phyloP scores from a whole-genome alignment of 2,329 filamentous ascomycete species.

The Trichoderma asperellum region DNA sequence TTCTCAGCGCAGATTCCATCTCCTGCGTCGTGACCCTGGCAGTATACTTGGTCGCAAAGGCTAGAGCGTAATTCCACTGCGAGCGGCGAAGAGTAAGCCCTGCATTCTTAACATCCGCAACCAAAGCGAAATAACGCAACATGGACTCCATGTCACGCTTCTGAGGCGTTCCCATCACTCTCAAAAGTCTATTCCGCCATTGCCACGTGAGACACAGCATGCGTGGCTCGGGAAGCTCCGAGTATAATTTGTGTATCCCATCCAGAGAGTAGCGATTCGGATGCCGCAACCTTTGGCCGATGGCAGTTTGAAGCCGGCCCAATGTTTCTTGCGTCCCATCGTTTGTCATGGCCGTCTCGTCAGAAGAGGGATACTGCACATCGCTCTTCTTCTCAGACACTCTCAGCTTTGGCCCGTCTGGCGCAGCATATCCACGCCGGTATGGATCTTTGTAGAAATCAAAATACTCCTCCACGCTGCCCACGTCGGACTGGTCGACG shows the following conservation, averaged over 20 bases:
- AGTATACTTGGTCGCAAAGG: slow-evolving; percentile 74
- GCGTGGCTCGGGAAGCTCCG: slow-evolving; percentile 55
- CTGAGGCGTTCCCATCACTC: slow-evolving; percentile 67
- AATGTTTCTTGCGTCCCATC: slow-evolving; percentile 45
- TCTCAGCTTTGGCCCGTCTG: slow-evolving; percentile 52
- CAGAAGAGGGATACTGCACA: slow-evolving; percentile 49
- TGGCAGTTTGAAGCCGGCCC: slow-evolving; percentile 46
- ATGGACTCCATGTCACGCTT: slow-evolving; percentile 64
- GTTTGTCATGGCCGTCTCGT: slow-evolving; percentile 45
- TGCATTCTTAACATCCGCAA: slow-evolving; percentile 81
- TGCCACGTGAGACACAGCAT: slow-evolving; percentile 54
- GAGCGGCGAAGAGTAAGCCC: slow-evolving; percentile 66
- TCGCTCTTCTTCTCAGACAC: slow-evolving; percentile 58
- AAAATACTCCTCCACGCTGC: slow-evolving; percentile 57
- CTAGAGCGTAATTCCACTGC: slow-evolving; percentile 85
- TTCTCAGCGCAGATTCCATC: slow-evolving; percentile 63
- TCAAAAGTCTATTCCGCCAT: slow-evolving; percentile 67
- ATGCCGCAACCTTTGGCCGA: slow-evolving; percentile 49
- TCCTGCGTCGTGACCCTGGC: slow-evolving; percentile 64
- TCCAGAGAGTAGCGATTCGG: slow-evolving; percentile 48
- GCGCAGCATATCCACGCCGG: slow-evolving; percentile 56
- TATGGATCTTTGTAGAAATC: slow-evolving; percentile 58
- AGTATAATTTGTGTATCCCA: slow-evolving; percentile 55
- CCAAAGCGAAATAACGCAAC: slow-evolving; percentile 79
- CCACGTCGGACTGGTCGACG: slow-evolving; percentile 54